Base-by-base conservation (phyloP, 2,329 filamentous ascomycete species). In the Lachnellula subtilissima region DNA sequence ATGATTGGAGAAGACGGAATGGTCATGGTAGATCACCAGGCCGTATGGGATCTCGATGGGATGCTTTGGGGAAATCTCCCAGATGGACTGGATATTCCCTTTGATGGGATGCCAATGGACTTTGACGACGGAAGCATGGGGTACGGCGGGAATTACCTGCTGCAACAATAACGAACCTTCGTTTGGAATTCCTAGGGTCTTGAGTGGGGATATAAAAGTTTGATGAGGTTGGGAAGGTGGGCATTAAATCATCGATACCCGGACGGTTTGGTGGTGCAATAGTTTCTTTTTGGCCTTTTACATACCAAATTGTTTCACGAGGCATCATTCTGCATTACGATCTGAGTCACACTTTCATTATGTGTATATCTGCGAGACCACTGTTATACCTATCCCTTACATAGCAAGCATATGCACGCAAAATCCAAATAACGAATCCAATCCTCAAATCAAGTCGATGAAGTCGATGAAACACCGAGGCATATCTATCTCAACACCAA, bases 41-140 rank as follows among this genome's bases (percentile, higher is more conserved):
- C 77, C 8, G 70, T 82, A 11, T 82, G 79, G 78, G 79, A 82
- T 65, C 69, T 82, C 8, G 79, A 82, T 62, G 79, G 78, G 57
- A 80, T 81, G 78, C 74, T 76, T 63, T 83, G 79, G 80, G 72
- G 74, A 40, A 71, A 71, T 50, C 65, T 74, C 32, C 70, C 74
- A 8, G 75, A 77, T 48, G 71, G 67, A 0, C 55, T 69, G 12
- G 65, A 69, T 48, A 64, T 68, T 59, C 65, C 66, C 9, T 69
- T 66, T 56, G 68, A 70, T 53, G 63, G 65, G 6, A 52, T 69
- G 43, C 61, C 64, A 12, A 60, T 63, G 56, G 61, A 64, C 12
- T 67, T 59, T 54, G 65, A 65, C 9, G 60, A 64, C 39, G 54
- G 45, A 11, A 46, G 32, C 9, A 54, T 57, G 35, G 53, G 54